These are phyloP conservation scores for Parathielavia appendiculata DNA, from an alignment of 495 filamentous ascomycete species.

Conservation along the genomic window DNA sequence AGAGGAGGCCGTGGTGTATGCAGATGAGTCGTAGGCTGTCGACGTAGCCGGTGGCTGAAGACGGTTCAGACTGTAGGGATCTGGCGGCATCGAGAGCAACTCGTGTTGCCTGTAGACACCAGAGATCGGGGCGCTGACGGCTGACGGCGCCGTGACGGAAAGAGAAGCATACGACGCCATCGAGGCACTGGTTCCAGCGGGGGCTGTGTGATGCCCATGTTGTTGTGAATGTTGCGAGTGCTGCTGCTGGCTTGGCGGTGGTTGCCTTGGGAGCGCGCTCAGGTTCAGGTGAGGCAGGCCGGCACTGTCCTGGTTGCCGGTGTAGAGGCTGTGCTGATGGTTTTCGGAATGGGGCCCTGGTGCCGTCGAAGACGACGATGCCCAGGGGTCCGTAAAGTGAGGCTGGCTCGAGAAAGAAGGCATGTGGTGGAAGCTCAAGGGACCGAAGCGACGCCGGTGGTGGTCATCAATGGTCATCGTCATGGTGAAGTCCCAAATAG, in stretches of 20 bases:
- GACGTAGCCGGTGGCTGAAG: constrained; percentile 45
- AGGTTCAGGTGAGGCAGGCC: constrained; percentile 42
- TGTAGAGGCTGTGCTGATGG: constrained; percentile 51
- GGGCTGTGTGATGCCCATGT: constrained; percentile 17
- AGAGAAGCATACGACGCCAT: constrained; percentile 67
- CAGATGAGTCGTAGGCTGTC: constrained; percentile 44
- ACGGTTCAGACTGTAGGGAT: constrained; percentile 59
- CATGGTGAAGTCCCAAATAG: constrained; percentile 45
- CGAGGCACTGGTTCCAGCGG: constrained; percentile 48
- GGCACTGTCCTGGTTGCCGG: constrained; percentile 31
- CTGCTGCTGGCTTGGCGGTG: constrained; percentile 16
- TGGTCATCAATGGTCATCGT: constrained; percentile 80
- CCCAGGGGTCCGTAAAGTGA: constrained; percentile 94
- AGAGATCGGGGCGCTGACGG: constrained; percentile 66
- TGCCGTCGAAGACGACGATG: constrained; percentile 38
- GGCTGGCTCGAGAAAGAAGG: constrained; percentile 58
- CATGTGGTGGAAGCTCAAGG: constrained; percentile 72
- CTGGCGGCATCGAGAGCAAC: constrained; percentile 70
- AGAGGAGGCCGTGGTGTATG: constrained; percentile 51
- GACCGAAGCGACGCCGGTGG: constrained; percentile 76
- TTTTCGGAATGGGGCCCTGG: constrained; percentile 32
- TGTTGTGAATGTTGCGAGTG: constrained; percentile 6
- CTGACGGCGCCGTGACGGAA: constrained; percentile 62
- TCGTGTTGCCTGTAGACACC: constrained; percentile 55
- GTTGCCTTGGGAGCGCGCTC: constrained; percentile 39